Evolutionary conservation across 768 basidiomycete genomes (phyloP).

Genomic region (Leccinum longicurvipes): DNA sequence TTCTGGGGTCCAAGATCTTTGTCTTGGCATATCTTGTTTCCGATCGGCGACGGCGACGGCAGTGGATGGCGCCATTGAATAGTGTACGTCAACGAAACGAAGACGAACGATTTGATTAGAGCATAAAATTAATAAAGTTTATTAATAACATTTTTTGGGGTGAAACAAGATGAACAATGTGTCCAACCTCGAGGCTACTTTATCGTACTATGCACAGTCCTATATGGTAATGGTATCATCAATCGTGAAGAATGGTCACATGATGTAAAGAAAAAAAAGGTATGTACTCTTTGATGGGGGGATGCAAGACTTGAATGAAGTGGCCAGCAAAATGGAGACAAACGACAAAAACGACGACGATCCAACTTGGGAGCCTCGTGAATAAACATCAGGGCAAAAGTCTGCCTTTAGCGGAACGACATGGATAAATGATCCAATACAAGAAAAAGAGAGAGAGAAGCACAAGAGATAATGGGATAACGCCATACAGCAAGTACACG

Average conservation of each 20-base stretch:
- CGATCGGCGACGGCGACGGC: neutral
- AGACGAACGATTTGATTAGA: neutral
- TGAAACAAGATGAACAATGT: constrained; percentile 1
- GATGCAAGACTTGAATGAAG: constrained; percentile 3
- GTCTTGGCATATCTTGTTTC: neutral
- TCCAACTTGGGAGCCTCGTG: neutral
- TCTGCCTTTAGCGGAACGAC: neutral
- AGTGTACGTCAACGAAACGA: neutral
- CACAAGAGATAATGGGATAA: neutral
- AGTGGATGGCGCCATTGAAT: neutral
- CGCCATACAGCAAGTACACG: constrained; percentile 12
- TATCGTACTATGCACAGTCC: constrained; percentile 19
- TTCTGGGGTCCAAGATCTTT: no score
- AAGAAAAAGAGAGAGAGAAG: neutral
- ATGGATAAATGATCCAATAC: neutral
- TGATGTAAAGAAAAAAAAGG: no score
- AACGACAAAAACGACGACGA: neutral
- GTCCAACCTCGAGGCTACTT: neutral
- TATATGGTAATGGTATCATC: constrained; percentile 18
- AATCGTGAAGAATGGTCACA: neutral
- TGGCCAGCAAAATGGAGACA: neutral
- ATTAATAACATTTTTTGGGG: neutral
- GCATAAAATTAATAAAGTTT: constrained; percentile 2
- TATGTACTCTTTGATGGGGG: constrained; percentile 15
- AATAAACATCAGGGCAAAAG: neutral